A percentile compares a stretch with the other conserved stretches of the same genome.
Conservation (phyloP, 108 stramenopile species). For the Skeletonema grethae region DNA sequence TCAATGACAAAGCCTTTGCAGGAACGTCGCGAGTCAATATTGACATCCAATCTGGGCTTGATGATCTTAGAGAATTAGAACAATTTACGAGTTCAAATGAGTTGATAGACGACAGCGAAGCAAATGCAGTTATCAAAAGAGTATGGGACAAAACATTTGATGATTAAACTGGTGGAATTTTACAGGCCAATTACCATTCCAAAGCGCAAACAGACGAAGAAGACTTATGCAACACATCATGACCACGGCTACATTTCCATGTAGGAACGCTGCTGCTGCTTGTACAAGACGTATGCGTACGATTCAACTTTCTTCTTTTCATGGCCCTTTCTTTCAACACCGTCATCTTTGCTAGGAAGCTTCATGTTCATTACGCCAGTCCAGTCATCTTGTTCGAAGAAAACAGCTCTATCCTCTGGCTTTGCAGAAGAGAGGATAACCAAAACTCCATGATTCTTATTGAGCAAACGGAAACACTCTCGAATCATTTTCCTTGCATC, state of each 20-base stretch:
- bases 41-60: slow-evolving; percentile 56
- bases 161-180: slow-evolving; percentile 5
- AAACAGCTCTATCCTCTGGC: slow-evolving; percentile 75
- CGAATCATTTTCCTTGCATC: slow-evolving; percentile 47
- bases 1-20: slow-evolving; percentile 23
- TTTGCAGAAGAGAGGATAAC: slow-evolving; percentile 69
- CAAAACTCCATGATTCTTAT: slow-evolving; percentile 65
- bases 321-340: slow-evolving; percentile 32
- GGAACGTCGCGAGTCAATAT: slow-evolving; percentile 42
- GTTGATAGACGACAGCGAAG: slow-evolving; percentile 20
- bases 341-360: slow-evolving; percentile 21
- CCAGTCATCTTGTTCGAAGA: slow-evolving; percentile 67
- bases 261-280: slow-evolving; percentile 15
- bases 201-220: neutral
- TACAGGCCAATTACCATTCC: slow-evolving; percentile 13
- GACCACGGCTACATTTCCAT: neutral
- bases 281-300: slow-evolving; percentile 50
- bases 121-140: slow-evolving; percentile 12
- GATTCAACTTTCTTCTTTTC: slow-evolving; percentile 35
- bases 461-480: slow-evolving; percentile 67
- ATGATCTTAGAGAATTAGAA: slow-evolving; percentile 60
- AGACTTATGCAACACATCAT: neutral
- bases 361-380: slow-evolving; percentile 44
- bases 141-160: slow-evolving; percentile 21
- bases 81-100: slow-evolving; percentile 28